These are phyloP conservation scores for Nyssa sinensis DNA, from an alignment of 148 eudicot genomes.

Conservation along the genomic window DNA sequence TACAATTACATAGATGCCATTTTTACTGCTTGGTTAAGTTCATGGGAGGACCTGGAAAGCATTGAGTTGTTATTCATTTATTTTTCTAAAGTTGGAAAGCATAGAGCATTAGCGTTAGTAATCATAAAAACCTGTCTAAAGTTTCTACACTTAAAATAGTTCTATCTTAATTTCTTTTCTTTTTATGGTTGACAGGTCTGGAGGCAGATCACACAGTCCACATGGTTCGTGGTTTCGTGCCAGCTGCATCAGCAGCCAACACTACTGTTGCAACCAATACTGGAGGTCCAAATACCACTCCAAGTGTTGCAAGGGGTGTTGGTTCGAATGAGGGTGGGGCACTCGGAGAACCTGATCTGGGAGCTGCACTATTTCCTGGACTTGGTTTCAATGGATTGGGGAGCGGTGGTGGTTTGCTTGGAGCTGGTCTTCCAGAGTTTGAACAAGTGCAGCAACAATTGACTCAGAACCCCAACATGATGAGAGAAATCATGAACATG, in stretches of 20 bases:
- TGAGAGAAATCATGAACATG: constrained; percentile 26
- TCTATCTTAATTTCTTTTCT: background rate
- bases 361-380: constrained; percentile 30
- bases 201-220: constrained; percentile 60
- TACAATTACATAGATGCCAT: background rate
- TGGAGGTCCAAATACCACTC: constrained; percentile 26
- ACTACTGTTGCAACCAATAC: constrained; percentile 23
- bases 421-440: constrained; percentile 25
- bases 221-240: constrained; percentile 55
- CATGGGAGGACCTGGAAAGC: background rate
- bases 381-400: constrained; percentile 25
- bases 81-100: no score
- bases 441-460: constrained; percentile 28
- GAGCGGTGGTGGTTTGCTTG: constrained; percentile 21
- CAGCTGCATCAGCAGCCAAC: constrained; percentile 36
- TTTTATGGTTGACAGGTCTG: constrained; percentile 32
- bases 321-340: constrained; percentile 23
- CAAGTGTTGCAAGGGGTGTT: constrained; percentile 23
- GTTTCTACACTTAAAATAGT: background rate
- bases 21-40: background rate
- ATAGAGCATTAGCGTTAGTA: no score
- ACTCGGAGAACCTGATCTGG: constrained; percentile 39
- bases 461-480: constrained; percentile 27
- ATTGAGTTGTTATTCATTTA: no score
- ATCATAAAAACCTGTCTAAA: constrained; percentile 1